Percentiles rank a stretch among this genome's conserved stretches.
phyloP scores from a whole-genome alignment of 257 asterid species.

The Fraxinus anomala region DNA sequence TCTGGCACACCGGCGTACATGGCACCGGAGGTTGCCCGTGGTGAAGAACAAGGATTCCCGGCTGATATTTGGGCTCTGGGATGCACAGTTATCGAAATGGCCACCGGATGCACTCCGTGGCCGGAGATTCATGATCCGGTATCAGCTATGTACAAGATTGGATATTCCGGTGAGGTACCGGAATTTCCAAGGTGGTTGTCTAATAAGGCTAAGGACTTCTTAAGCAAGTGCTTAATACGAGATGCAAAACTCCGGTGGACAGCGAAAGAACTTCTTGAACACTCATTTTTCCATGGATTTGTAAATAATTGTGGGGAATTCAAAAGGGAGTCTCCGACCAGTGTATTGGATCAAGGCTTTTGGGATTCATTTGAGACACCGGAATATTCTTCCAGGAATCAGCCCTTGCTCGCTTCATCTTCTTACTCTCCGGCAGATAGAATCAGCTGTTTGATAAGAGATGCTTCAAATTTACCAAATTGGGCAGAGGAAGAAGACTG shows the following conservation, averaged over 20 bases:
- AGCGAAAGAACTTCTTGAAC: slow-evolving; percentile 62
- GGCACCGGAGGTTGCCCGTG: slow-evolving; percentile 93
- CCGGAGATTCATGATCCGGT: slow-evolving; percentile 67
- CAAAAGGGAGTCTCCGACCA: slow-evolving; percentile 64
- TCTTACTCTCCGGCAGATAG: slow-evolving; percentile 45
- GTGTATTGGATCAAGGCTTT: slow-evolving; percentile 62
- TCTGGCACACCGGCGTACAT: slow-evolving; percentile 86
- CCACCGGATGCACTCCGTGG: slow-evolving; percentile 82
- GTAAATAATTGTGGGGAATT: slow-evolving; percentile 18
- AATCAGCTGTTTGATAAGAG: slow-evolving; percentile 44
- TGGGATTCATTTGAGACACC: slow-evolving; percentile 66
- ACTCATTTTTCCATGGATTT: slow-evolving; percentile 46
- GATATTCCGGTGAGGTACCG: slow-evolving; percentile 56
- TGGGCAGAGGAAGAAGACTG: slow-evolving; percentile 64
- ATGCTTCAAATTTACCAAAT: slow-evolving; percentile 23
- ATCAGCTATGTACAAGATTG: slow-evolving; percentile 67
- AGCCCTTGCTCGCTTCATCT: slow-evolving; percentile 14
- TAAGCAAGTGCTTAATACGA: slow-evolving; percentile 57
- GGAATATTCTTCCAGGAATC: slow-evolving; percentile 20
- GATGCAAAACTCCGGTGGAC: slow-evolving; percentile 63
- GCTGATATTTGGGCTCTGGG: slow-evolving; percentile 92
- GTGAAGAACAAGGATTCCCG: slow-evolving; percentile 71
- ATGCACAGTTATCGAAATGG: slow-evolving; percentile 79
- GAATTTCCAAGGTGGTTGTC: slow-evolving; percentile 69
- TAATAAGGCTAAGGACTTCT: slow-evolving; percentile 45